phyloP scores from a whole-genome alignment of 768 basidiomycete genomes.

The Lentinula edodes region DNA sequence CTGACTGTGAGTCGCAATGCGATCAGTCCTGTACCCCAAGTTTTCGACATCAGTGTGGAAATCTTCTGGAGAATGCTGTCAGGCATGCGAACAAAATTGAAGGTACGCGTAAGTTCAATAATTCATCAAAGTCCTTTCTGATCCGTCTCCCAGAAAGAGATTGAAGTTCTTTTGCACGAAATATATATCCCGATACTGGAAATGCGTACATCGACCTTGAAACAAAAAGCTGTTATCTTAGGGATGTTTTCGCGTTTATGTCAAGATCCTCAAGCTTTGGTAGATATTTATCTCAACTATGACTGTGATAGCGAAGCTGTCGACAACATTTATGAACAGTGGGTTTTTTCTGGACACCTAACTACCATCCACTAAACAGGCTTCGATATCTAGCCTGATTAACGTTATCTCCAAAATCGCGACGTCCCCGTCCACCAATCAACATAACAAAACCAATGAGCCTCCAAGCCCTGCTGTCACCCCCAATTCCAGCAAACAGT shows the following conservation, averaged over 20 bases:
- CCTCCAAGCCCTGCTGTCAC: slow-evolving; percentile 56
- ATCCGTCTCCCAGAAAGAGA: slow-evolving; percentile 75
- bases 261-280: slow-evolving; percentile 95
- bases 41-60: slow-evolving; percentile 97
- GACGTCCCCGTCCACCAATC: slow-evolving; percentile 44
- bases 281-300: slow-evolving; percentile 98
- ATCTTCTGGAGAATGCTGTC: slow-evolving; percentile 97
- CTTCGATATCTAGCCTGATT: slow-evolving; percentile 55
- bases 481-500: slow-evolving; percentile 34
- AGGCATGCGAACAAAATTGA: slow-evolving; percentile 91
- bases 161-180: slow-evolving; percentile 96
- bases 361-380: slow-evolving; percentile 1
- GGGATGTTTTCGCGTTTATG: slow-evolving; percentile 84
- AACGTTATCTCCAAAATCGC: slow-evolving; percentile 94
- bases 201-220: slow-evolving; percentile 93
- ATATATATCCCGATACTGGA: slow-evolving; percentile 98
- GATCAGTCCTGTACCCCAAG: slow-evolving; percentile 90
- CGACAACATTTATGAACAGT: slow-evolving; percentile 98
- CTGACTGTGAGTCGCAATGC: slow-evolving; percentile 91
- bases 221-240: slow-evolving; percentile 91
- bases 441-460: slow-evolving; percentile 48
- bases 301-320: slow-evolving; percentile 94
- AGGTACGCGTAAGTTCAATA: slow-evolving; percentile 45
- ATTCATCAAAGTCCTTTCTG: not conserved
- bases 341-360: slow-evolving; percentile 20